Base-by-base conservation (phyloP, 1,284 basidiomycete species). In the Exobasidium cylindrosporum region DNA sequence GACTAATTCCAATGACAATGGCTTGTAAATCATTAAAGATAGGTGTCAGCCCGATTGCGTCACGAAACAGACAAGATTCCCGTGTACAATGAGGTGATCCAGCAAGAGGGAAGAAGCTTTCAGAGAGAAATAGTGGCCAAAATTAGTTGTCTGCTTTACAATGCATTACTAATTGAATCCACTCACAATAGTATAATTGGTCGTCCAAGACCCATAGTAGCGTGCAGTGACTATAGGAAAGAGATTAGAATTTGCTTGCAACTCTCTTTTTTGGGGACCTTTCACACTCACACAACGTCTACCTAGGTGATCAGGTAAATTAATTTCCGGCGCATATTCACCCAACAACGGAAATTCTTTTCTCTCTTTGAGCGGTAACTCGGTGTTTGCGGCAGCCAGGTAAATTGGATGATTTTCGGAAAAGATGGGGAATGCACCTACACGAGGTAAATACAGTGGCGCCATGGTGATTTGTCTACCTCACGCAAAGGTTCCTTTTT, bases 61-160 rank as follows among this genome's bases (percentile, higher is more conserved):
- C 73, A 3, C 73, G 62, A 52, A 76, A 73, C 2, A 68, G 66
- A 49, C 73, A 76, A 26, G 57, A 63, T 44, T 76, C 65, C 44
- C 65, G 63, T 7, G 68, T 75, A 57, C 72, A 75, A 31, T 74
- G 73, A 4, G 73, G 73, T 2, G 73, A 74, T 7, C 73, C 73
- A 14, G 73, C 72, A 3, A 76, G 66, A 6, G 73, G 73, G 60
- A 74, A 76, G 58, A 76, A 76, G 64, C 64, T 57, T 24, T 10
- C 7, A 40, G 35, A 17, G 24, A 54, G 17, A 23, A n/a, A 28
- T n/a, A 24, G 49, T 17, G 23, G 32, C 13, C 1, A 52, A 29
- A 55, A 43, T 43, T 29, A 29, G 21, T 1, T 45, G 21, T 47
- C 1, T 1, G 11, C 11, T 2, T 26, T 21, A 7, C 10, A 35